Evolutionary conservation across 2,329 filamentous ascomycete genomes (phyloP).

Genomic region (Xylaria sp.): DNA sequence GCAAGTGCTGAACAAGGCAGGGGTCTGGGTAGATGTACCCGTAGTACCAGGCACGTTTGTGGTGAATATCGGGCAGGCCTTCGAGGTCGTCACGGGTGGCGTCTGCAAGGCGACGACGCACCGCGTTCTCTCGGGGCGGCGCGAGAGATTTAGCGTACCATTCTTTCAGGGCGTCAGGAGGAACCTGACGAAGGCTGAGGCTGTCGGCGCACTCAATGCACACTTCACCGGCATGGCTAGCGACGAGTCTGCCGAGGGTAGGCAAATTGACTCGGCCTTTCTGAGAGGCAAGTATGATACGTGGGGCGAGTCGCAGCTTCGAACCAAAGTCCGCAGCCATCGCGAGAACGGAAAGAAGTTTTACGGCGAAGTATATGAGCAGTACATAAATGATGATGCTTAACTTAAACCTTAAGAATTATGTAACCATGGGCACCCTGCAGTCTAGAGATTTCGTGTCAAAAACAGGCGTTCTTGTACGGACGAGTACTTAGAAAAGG

Average conservation of each 20-base stretch:
- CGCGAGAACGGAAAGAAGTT: slow-evolving; percentile 59
- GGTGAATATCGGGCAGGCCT: slow-evolving; percentile 68
- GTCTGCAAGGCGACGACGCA: slow-evolving; percentile 65
- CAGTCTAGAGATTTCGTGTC: too few species aligned
- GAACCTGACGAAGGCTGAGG: slow-evolving; percentile 58
- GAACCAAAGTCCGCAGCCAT: slow-evolving; percentile 66
- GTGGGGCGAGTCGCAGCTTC: slow-evolving; percentile 65
- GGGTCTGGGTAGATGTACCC: slow-evolving; percentile 63
- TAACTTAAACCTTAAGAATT: neutral
- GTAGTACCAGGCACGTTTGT: slow-evolving; percentile 62
- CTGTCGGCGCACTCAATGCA: slow-evolving; percentile 52
- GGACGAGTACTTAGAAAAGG: too few species aligned
- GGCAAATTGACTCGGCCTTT: slow-evolving; percentile 61
- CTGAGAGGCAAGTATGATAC: slow-evolving; percentile 62
- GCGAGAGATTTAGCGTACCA: slow-evolving; percentile 57
- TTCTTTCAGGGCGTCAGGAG: slow-evolving; percentile 63
- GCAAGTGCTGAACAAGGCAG: slow-evolving; percentile 61
- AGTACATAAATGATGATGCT: slow-evolving; percentile 56
- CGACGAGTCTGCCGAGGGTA: slow-evolving; percentile 52
- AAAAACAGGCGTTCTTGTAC: too few species aligned
- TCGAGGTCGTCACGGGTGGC: slow-evolving; percentile 67
- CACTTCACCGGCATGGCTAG: slow-evolving; percentile 52
- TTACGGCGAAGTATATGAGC: slow-evolving; percentile 60
- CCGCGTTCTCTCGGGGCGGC: slow-evolving; percentile 52
- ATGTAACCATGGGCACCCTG: too few species aligned